phyloP scores from a whole-genome alignment of 1,139 yeast genomes.

The Scheffersomyces cryptocercus region DNA sequence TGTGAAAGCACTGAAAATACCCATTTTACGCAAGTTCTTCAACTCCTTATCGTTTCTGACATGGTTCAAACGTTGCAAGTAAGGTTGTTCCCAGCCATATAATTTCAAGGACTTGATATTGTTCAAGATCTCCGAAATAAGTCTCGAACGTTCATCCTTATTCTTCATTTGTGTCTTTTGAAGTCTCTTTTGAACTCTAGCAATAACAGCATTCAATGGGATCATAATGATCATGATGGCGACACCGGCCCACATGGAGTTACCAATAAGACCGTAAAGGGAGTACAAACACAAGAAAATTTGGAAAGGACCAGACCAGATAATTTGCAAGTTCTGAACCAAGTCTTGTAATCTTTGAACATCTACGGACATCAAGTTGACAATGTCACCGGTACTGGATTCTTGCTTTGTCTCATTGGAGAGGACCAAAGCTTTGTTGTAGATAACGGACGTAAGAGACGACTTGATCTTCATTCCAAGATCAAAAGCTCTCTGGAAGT shows the following conservation, averaged over 20 bases:
- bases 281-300: slow-evolving; percentile 76
- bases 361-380: slow-evolving; percentile 95
- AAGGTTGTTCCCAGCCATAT: slow-evolving; percentile 95
- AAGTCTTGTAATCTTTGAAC: slow-evolving; percentile 92
- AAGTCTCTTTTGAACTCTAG: slow-evolving; percentile 69
- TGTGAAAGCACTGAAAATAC: slow-evolving; percentile 71
- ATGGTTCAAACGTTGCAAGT: slow-evolving; percentile 64
- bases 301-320: slow-evolving; percentile 98
- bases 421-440: slow-evolving; percentile 74
- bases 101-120: slow-evolving; percentile 89
- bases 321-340: slow-evolving; percentile 79
- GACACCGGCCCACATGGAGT: slow-evolving; percentile 98
- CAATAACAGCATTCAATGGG: slow-evolving; percentile 78
- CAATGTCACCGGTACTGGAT: slow-evolving; percentile 94
- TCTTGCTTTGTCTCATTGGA: slow-evolving; percentile 82
- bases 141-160: slow-evolving; percentile 52
- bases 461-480: slow-evolving; percentile 89
- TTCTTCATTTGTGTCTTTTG: slow-evolving; percentile 60
- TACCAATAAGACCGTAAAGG: slow-evolving; percentile 75
- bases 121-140: slow-evolving; percentile 82
- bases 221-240: slow-evolving; percentile 78
- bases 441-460: slow-evolving; percentile 75
- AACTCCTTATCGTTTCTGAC: slow-evolving; percentile 92
- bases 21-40: slow-evolving; percentile 73
- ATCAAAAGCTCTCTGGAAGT: slow-evolving; percentile 85